These are phyloP conservation scores for Ostreobium quekettii DNA, from an alignment of 139 green algal genomes.

Conservation along the genomic window DNA sequence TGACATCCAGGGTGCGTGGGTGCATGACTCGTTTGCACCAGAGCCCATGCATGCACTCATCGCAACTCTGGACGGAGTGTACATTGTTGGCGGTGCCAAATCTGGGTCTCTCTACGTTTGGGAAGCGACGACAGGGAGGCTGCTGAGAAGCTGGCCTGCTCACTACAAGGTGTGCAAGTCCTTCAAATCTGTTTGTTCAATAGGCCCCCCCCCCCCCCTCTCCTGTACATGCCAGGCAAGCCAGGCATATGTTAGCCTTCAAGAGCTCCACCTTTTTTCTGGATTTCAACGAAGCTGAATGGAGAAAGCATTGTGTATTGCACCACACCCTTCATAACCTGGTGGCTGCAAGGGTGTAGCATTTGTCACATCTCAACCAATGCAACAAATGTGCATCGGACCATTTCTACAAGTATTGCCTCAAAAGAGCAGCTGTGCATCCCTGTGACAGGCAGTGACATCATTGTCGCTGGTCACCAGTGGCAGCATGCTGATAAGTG, in stretches of 20 bases:
- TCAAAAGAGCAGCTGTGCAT: too few relatives aligned
- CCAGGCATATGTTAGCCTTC: not conserved
- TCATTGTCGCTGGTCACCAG: conserved; percentile 53
- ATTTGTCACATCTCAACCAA: not conserved
- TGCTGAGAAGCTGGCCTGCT: conserved; percentile 69
- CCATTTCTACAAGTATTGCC: too few relatives aligned
- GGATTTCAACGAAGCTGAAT: not conserved
- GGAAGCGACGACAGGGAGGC: conserved; percentile 54
- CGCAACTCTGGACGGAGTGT: conserved; percentile 41
- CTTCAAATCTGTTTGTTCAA: too few relatives aligned
- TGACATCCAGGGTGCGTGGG: too few relatives aligned
- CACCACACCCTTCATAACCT: not conserved
- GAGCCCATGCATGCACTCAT: too few relatives aligned
- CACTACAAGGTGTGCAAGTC: conserved; percentile 69
- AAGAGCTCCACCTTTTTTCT: not conserved
- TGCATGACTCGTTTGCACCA: too few relatives aligned
- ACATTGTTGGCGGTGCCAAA: conserved; percentile 42
- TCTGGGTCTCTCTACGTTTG: conserved; percentile 65
- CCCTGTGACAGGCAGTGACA: conserved; percentile 42
- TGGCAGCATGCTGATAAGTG: conserved; percentile 64
- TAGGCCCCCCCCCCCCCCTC: not conserved
- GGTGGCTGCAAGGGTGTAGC: not conserved
- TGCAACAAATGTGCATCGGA: too few relatives aligned
- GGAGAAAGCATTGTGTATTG: not conserved
- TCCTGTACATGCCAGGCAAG: not conserved